Evolutionary conservation across 441 rosid species (phyloP), one percentile per base, ranked within the genome.

Genomic region (Gossypium laxum): DNA sequence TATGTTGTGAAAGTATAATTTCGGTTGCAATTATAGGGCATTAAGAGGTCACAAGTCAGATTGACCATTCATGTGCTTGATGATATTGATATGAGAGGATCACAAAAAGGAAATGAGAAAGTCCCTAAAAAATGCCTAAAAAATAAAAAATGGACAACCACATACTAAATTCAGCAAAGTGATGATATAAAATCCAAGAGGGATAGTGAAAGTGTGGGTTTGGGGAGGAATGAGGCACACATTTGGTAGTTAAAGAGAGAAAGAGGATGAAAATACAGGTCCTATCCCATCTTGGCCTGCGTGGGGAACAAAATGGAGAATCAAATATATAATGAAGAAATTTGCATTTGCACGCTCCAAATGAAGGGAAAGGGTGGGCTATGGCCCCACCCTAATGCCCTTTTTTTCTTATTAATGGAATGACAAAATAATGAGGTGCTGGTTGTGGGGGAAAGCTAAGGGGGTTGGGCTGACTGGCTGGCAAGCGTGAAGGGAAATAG

Each of bases 171-270:
- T 32, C 38, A 34, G 54, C 5, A 7, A 69, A 69, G 48, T 17
- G 5, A 18, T 34, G 55, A 75, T 69, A 28, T 52, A 17, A 45
- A 24, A 69, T 61, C 43, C 73, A 60, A 60, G 18, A 38, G 41
- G 3, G 57, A 17, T 15, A 61, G 17, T 19, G 34, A 61, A n/a
- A 18, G 22, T n/a, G 65, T 34, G 64, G 41, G 2, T 18, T 11
- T 34, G 60, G 43, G 32, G 70, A 69, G 17, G n/a, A 11, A 45
- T 21, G 73, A 51, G 58, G 60, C 66, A 41, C 73, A 69, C 50
- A 61, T 17, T 51, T 51, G 21, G 21, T 17, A 51, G 56, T 5
- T 15, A 47, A 47, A 22, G 2, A 18, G 8, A 41, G 47, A 41
- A 0, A 18, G 21, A 7, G 8, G 58, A 52, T 52, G 10, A 18